Evolutionary conservation across 345 rosid species (phyloP), one percentile per base, ranked within the genome.

Genomic region (Acer saccharum): DNA sequence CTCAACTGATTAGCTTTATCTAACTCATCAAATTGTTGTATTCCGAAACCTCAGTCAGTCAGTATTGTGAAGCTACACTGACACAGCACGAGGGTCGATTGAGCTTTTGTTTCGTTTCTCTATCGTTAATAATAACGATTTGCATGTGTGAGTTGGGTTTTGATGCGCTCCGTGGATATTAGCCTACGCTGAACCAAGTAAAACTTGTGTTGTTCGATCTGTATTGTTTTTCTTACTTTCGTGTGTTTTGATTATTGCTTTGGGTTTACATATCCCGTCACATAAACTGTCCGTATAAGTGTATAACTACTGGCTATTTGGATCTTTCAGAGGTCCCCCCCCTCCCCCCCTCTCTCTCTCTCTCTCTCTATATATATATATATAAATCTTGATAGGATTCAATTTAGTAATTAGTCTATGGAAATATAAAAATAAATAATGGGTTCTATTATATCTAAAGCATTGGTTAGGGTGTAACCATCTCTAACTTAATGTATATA

Each of bases 381-480:
- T 7, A 20, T 50, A 20, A 52, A 10, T 65, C 61, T 32, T 73
- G 10, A 2, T 52, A 9, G 9, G 21, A 35, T 52, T 71, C 17
- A 29, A 18, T 16, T 10, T 25, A 18, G 39, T 16, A 65, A n/a
- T 16, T 25, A 25, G 27, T 18, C 23, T 10, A 21, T 61, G 12
- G 2, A 70, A 52, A 27, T 43, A 43, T 43, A 43, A 7, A 43
- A 43, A 43, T 9, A 43, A 43, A 7, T 73, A 23, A 10, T 9
- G 61, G 61, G 44, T 35, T 35, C 39, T 35, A 35, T 35, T 35
- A 6, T 35, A 9, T 25, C 43, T 7, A 25, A 73, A 43, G 46
- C n/a, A n/a, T 50, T 63, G 69, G 77, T 29, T 66, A 52, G 72
- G 70, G n/a, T 29, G 62, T 18, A 50, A 48, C 29, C 16, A 32